Evolutionary conservation across 179 eudicot genomes (phyloP).

Genomic region (Patellifolia procumbens): DNA sequence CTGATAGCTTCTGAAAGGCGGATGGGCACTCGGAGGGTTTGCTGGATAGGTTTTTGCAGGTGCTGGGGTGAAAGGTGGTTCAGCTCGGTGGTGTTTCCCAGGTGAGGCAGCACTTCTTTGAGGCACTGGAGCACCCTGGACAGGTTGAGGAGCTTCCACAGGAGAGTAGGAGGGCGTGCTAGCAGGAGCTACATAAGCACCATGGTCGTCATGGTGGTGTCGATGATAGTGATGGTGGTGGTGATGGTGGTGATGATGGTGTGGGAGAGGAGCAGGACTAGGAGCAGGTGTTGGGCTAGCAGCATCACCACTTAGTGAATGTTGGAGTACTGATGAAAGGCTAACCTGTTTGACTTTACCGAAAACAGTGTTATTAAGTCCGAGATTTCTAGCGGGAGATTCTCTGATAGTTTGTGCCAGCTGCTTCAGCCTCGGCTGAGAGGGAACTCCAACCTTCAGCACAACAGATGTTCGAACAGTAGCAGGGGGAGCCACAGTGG

Average conservation of each 20-base stretch:
- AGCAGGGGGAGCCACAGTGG: constrained; percentile 78
- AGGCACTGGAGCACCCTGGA: constrained; percentile 36
- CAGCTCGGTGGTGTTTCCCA: constrained; percentile 24
- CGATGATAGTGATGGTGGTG: constrained; percentile 65
- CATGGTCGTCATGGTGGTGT: constrained; percentile 41
- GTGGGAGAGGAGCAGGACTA: constrained; percentile 53
- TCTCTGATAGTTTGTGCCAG: constrained; percentile 77
- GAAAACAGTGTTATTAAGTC: constrained; percentile 83
- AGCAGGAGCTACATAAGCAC: constrained; percentile 43
- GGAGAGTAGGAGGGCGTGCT: constrained; percentile 55
- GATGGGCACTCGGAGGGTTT: constrained; percentile 38
- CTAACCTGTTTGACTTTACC: constrained; percentile 89
- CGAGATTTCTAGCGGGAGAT: constrained; percentile 78
- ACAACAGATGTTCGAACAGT: constrained; percentile 70
- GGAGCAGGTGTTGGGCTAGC: constrained; percentile 64
- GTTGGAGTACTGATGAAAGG: constrained; percentile 77
- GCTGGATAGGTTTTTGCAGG: constrained; percentile 40
- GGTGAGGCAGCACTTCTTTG: constrained; percentile 39
- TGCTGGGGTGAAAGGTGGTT: constrained; percentile 33
- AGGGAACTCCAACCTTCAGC: constrained; percentile 61
- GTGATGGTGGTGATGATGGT: constrained; percentile 62
- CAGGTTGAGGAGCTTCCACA: constrained; percentile 26
- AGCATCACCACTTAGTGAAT: constrained; percentile 46
- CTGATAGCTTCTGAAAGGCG: constrained; percentile 42
- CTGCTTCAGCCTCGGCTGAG: constrained; percentile 75